Percentiles rank a stretch among this genome's conserved stretches.
phyloP scores from a whole-genome alignment of 164 flowering plant species.

The Chloranthus sessilifolius region DNA sequence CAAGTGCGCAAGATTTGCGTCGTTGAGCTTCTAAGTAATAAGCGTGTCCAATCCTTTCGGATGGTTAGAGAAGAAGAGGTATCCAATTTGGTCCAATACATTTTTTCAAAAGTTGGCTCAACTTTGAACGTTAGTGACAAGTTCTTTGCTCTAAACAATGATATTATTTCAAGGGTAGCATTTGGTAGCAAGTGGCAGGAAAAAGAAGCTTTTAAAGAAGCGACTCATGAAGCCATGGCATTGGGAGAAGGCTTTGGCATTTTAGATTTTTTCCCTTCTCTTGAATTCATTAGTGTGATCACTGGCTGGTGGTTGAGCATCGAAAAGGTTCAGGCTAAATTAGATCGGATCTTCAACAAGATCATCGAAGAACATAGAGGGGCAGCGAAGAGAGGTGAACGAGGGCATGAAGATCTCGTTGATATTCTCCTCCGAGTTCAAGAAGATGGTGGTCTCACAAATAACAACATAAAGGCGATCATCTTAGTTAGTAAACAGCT shows the following conservation, averaged over 20 bases:
- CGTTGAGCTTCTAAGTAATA: neutral
- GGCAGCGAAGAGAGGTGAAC: neutral
- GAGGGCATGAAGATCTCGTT: neutral
- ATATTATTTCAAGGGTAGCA: neutral
- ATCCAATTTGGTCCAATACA: neutral
- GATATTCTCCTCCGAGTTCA: neutral
- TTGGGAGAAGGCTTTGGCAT: neutral
- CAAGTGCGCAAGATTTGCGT: neutral
- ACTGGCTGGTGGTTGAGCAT: neutral
- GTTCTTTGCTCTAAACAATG: neutral
- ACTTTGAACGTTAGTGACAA: neutral
- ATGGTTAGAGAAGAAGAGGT: neutral
- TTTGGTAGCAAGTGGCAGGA: neutral
- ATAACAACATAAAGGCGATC: slow-evolving; percentile 1
- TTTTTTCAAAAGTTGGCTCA: too few species aligned
- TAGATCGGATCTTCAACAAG: neutral
- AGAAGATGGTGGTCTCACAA: neutral
- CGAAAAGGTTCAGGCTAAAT: neutral
- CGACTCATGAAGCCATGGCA: neutral
- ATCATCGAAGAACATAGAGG: neutral
- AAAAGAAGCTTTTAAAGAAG: neutral
- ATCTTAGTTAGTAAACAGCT: neutral
- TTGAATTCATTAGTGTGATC: neutral
- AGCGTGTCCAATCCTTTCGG: neutral
- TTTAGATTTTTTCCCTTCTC: neutral